Evolutionary conservation across 805 yeast species (phyloP), one percentile per base, ranked within the genome.

Genomic region (Candida morakotiae): DNA sequence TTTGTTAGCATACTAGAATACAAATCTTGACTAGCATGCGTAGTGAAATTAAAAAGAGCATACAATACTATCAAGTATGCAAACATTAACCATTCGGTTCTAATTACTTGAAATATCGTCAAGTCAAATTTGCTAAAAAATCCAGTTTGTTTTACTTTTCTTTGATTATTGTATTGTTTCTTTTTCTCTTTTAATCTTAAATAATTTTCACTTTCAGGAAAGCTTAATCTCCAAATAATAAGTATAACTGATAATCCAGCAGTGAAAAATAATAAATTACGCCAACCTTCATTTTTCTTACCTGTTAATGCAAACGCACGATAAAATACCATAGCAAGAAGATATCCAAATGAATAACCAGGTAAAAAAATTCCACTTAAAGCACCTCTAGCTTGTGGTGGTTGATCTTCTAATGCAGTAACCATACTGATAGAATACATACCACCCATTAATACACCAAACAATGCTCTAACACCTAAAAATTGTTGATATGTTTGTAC

Each of bases 321-420:
- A 43, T 75, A 74, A 62, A 81, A 81, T 16, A 80, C 65, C 34
- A 79, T 84, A 5, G 79, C 86, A 42, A 81, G 53, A 18, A 81
- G 60, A 48, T 79, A 81, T 17, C 88, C 88, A 32, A 81, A 70
- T 0, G 84, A 81, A 48, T 81, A 87, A 43, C 95, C 95, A 55
- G 85, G 83, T 59, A 86, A 95, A 53, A 87, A 75, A 28, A 84
- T 56, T 34, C 86, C 87, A 24, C 81, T 73, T 32, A 81, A 58
- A 40, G 79, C 66, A 31, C 85, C 82, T 58, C 76, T 64, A 24
- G 82, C 75, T 24, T 58, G 65, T 19, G 54, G 49, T 11, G 81
- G 81, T 46, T 75, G 64, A 54, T 73, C 79, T 44, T 75, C 80
- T 27, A 76, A 48, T 13, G 79, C 71, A 15, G 75, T 70, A 19